phyloP scores from a whole-genome alignment of 1,139 yeast species.

The Geotrichum klebahnii region DNA sequence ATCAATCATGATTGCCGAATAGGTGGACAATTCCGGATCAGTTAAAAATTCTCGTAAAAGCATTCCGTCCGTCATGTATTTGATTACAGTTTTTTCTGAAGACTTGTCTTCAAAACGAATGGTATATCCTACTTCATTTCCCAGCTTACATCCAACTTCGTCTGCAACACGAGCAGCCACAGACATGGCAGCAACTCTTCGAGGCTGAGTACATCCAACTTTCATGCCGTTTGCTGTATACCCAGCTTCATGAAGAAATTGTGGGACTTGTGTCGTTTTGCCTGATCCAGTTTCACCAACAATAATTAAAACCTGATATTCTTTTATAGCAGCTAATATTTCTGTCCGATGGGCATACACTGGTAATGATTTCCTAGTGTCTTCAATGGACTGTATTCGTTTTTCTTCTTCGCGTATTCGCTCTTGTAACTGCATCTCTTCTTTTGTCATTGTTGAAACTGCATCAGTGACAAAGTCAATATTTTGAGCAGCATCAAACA shows the following conservation, averaged over 20 bases:
- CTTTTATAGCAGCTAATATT: slow-evolving; percentile 57
- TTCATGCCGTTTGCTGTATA: slow-evolving; percentile 50
- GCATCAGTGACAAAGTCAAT: slow-evolving; percentile 57
- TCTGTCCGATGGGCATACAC: slow-evolving; percentile 62
- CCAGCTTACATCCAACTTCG: slow-evolving; percentile 69
- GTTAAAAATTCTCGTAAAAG: slow-evolving; percentile 74
- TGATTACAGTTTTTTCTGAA: slow-evolving; percentile 59
- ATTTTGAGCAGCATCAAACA: slow-evolving; percentile 73
- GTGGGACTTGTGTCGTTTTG: slow-evolving; percentile 92
- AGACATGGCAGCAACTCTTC: slow-evolving; percentile 92
- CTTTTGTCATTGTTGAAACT: slow-evolving; percentile 32
- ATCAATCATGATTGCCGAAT: slow-evolving; percentile 85
- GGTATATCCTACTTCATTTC: slow-evolving; percentile 80
- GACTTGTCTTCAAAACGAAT: slow-evolving; percentile 81
- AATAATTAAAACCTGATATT: slow-evolving; percentile 73
- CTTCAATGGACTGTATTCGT: slow-evolving; percentile 44
- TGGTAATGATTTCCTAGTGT: slow-evolving; percentile 65
- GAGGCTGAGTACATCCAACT: slow-evolving; percentile 92
- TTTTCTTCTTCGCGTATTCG: slow-evolving; percentile 44
- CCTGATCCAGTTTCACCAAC: slow-evolving; percentile 99
- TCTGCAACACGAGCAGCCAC: slow-evolving; percentile 90
- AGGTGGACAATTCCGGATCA: slow-evolving; percentile 64
- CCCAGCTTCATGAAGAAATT: slow-evolving; percentile 79
- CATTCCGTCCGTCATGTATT: slow-evolving; percentile 95
- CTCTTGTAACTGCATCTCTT: slow-evolving; percentile 34